These are phyloP conservation scores for Elsinoe australis DNA, from an alignment of 2,329 filamentous ascomycete genomes.

Conservation along the genomic window DNA sequence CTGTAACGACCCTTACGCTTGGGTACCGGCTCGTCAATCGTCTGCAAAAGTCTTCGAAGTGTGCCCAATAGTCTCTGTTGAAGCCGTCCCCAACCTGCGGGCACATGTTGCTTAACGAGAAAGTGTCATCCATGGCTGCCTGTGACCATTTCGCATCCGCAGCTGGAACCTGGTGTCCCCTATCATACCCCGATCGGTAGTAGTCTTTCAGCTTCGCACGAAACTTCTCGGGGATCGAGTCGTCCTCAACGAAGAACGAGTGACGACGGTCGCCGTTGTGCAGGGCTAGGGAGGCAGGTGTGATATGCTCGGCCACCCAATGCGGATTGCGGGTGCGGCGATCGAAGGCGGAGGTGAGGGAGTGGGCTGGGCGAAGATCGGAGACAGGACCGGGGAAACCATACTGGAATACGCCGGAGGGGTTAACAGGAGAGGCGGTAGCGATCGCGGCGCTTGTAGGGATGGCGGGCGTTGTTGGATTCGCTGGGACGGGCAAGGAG, in stretches of 20 bases:
- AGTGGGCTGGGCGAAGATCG: conserved; percentile 68
- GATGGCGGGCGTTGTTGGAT: conserved; percentile 24
- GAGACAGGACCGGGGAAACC: conserved; percentile 84
- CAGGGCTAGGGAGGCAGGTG: conserved; percentile 66
- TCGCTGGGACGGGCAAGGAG: conserved; percentile 17
- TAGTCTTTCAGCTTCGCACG: conserved; percentile 89
- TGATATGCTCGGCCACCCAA: conserved; percentile 94
- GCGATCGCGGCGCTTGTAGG: conserved; percentile 25
- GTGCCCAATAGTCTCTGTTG: conserved; percentile 98
- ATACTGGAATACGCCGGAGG: conserved; percentile 47
- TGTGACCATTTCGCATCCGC: conserved; percentile 96
- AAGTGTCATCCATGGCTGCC: conserved; percentile 88
- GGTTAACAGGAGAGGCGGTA: conserved; percentile 37
- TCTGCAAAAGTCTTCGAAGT: conserved; percentile 95
- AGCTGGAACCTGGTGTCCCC: conserved; percentile 93
- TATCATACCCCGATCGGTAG: conserved; percentile 87
- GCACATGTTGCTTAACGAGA: conserved; percentile 92
- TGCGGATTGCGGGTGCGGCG: conserved; percentile 82
- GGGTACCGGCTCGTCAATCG: conserved; percentile 74
- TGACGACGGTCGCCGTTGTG: conserved; percentile 76
- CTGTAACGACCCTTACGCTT: conserved; percentile 83
- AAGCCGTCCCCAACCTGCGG: conserved; percentile 97
- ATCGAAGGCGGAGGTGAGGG: conserved; percentile 82
- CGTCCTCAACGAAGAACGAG: conserved; percentile 76
- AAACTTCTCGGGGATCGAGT: conserved; percentile 72